Conservation (phyloP, 1,284 basidiomycete species). For the Heliocybe sulcata region DNA sequence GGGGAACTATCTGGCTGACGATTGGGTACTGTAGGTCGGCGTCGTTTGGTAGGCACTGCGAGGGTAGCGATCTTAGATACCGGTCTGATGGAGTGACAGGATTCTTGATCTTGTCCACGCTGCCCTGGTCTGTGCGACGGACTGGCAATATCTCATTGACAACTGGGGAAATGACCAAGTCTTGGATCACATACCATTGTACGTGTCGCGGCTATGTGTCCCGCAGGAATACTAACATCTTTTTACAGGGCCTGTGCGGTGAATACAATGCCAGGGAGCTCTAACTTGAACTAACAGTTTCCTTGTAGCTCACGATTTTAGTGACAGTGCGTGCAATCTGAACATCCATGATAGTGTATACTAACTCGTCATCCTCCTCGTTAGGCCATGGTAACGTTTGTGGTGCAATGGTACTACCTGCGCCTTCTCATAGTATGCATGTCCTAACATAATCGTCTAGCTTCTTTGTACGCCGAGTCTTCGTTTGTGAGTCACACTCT, state of each 20-base stretch:
- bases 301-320: conserved; percentile 17
- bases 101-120: conserved; percentile 21
- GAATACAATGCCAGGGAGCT: too few species aligned
- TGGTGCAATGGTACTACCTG: conserved; percentile 26
- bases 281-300: conserved; percentile 8
- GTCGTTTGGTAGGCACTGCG: neutral
- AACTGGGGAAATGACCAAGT: conserved; percentile 16
- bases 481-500: conserved; percentile 10
- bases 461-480: conserved; percentile 13
- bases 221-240: conserved; percentile 6
- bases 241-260: neutral
- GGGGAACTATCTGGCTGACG: neutral
- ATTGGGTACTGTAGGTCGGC: neutral
- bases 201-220: conserved; percentile 12
- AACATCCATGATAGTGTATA: conserved; percentile 6
- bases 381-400: conserved; percentile 8
- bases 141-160: conserved; percentile 28
- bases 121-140: conserved; percentile 20
- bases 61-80: neutral
- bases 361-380: conserved; percentile 8
- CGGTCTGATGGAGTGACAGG: conserved; percentile 12
- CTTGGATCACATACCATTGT: conserved; percentile 21
- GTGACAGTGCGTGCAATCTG: conserved; percentile 10
- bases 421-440: neutral
- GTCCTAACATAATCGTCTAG: conserved; percentile 7